Base-by-base conservation (phyloP, 2,329 filamentous ascomycete species). In the Phyllosticta citribraziliensis region DNA sequence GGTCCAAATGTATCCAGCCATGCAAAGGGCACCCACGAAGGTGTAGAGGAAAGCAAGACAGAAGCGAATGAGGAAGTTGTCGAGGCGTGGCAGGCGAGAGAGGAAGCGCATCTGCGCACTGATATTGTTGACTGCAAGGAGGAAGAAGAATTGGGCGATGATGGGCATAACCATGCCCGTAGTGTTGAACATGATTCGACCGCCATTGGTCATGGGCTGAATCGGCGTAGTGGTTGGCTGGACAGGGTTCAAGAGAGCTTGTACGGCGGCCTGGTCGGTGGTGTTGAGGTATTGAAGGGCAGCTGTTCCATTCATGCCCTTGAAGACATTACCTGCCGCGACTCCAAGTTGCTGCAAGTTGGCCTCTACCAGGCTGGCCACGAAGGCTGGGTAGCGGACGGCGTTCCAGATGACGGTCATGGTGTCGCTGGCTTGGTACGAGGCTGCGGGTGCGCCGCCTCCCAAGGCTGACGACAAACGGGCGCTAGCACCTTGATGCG, bases 61-160 rank as follows among this genome's bases (percentile, higher is more conserved):
- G 57, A 68, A 65, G 64, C 64, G 72, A 60, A 57, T 66, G 57
- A 61, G 59, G 51, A 72, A 64, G 56, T 71, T 70, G 14, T 68
- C 64, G 20, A 63, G 62, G 1, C 65, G 64, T 24, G 63, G 63
- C 10, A 72, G 55, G 33, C 53, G 55, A 22, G 55, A 47, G 51
- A 62, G 2, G 72, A 66, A 20, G 66, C 55, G 10, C 76, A 55
- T 17, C 64, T 56, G n/a, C 61, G 33, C 50, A 17, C 58, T 73
- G n/a, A 79, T 68, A 14, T 75, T 76, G 65, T 80, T 80, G 63
- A 79, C 65, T 52, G 72, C 73, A 27, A 76, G 72, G 12, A 80
- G 67, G 64, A 75, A 80, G 70, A 80, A 79, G 69, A 80, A 80
- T 63, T 80, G 74, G 60, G 77, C 74, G 35, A 80, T 73, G 11